Base-by-base conservation (phyloP, 1,284 basidiomycete genomes). In the Apiotrichum domesticum region DNA sequence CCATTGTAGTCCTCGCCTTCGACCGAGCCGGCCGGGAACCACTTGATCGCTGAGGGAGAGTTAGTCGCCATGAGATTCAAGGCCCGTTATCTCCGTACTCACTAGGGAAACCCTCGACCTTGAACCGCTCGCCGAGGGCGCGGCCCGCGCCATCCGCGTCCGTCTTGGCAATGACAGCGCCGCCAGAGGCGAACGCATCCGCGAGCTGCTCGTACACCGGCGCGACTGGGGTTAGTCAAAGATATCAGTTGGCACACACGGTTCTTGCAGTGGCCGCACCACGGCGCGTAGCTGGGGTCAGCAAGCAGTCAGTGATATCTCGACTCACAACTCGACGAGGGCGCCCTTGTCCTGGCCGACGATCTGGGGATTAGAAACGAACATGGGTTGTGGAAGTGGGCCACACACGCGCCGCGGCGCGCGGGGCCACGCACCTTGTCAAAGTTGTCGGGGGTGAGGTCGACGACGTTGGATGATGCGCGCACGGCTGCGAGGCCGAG, bases 121-220 rank as follows among this genome's bases (percentile, higher is more conserved):
- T 90, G 68, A 84, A 91, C 74, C 86, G 59, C 21, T 61, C 59
- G 35, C 76, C 76, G 33, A 76, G 68, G 21, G 69, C 67, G 68
- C 85, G 86, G 62, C 91, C 90, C 44, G 74, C 87, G 57, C 88
- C 88, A 68, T 97, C 93, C 1, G 91, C 93, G 66, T 97, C 92
- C 6, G 95, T 87, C 74, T 96, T 96, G 61, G 92, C 93, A 63
- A 97, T 85, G 54, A 90, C 66, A 32, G 97, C 88, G 71, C 88
- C 89, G 74, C 90, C 85, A 34, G 64, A 53, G 4, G 82, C 78
- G 70, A 86, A 97, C 10, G 88, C 87, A 69, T 95, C 88, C 40
- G 86, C 94, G 15, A 97, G 83, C 74, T 94, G 82, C 73, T 95
- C 94, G 66, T 90, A 97, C 3, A 79, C 77, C 10, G 93, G 93